Conservation (phyloP, 495 filamentous ascomycete genomes). For the Penicillium desertorum region DNA sequence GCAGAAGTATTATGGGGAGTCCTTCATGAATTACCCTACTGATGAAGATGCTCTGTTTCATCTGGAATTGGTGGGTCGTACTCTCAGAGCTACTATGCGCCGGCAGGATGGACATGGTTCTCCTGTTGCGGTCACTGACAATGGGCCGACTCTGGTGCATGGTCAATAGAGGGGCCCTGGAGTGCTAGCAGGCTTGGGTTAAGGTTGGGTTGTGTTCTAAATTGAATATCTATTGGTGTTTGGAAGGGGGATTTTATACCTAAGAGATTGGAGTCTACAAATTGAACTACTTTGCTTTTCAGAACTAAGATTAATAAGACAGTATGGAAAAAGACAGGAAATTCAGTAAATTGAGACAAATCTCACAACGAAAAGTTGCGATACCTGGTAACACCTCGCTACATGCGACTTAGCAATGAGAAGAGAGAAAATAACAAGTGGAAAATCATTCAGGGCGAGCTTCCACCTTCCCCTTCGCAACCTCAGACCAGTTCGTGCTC, state of each 20-base stretch:
- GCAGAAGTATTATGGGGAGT: neutral
- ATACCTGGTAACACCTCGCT: constrained; percentile 23
- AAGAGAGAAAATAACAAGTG: constrained; percentile 1
- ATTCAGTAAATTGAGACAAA: constrained; percentile 6
- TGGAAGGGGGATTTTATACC: neutral
- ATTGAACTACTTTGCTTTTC: neutral
- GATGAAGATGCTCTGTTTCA: neutral
- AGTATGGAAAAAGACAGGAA: neutral
- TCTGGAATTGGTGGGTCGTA: neutral
- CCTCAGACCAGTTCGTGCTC: constrained; percentile 91
- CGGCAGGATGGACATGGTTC: neutral
- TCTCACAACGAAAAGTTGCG: neutral
- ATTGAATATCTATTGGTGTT: neutral
- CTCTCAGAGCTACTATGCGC: neutral
- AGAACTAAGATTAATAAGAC: neutral
- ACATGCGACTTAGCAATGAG: constrained; percentile 16
- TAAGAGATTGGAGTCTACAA: neutral
- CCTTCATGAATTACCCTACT: neutral
- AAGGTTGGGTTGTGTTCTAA: neutral
- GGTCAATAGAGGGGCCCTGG: neutral
- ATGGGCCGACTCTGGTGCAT: neutral
- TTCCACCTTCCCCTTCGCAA: constrained; percentile 69
- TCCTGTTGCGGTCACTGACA: neutral
- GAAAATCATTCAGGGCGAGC: constrained; percentile 53
- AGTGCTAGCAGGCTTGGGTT: neutral